Evolutionary conservation across 2,329 filamentous ascomycete genomes (phyloP).

Genomic region (Aquanectria penicillioides): DNA sequence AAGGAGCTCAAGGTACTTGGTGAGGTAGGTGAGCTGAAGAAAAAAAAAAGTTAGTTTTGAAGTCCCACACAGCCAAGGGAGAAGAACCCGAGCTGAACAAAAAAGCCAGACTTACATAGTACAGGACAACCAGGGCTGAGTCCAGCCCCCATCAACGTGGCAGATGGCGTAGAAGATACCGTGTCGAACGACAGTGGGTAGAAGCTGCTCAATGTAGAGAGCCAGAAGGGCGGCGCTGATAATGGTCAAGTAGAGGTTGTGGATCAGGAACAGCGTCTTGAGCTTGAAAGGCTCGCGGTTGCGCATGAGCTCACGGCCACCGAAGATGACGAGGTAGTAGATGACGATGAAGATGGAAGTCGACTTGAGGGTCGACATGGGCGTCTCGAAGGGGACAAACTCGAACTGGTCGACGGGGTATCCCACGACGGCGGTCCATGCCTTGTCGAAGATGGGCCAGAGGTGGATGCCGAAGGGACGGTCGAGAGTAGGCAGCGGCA

Average conservation of each 20-base stretch:
- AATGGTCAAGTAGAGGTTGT: constrained; percentile 93
- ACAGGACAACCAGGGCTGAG: constrained; percentile 90
- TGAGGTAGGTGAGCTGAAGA: constrained; percentile 90
- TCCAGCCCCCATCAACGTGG: constrained; percentile 84
- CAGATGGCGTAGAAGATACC: constrained; percentile 94
- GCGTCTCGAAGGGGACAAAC: constrained; percentile 83
- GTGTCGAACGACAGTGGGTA: constrained; percentile 81
- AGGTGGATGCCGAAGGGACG: constrained; percentile 89
- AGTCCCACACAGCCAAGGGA: constrained; percentile 7
- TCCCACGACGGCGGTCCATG: constrained; percentile 78
- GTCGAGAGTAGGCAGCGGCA: constrained; percentile 83
- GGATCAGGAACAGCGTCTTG: constrained; percentile 89
- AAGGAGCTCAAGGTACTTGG: constrained; percentile 95
- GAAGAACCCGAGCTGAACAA: background rate
- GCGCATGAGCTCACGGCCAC: constrained; percentile 92
- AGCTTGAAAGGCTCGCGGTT: constrained; percentile 86
- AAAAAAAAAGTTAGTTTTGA: constrained; percentile 24
- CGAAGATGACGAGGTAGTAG: constrained; percentile 95
- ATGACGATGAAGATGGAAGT: constrained; percentile 82
- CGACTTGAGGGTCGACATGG: constrained; percentile 89
- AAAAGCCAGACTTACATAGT: constrained; percentile 77
- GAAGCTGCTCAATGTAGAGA: constrained; percentile 90
- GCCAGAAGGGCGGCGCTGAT: constrained; percentile 84
- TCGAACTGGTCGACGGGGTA: constrained; percentile 88
- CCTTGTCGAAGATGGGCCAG: constrained; percentile 95